Evolutionary conservation across 768 basidiomycete genomes (phyloP).

Genomic region (Suillus clintonianus): DNA sequence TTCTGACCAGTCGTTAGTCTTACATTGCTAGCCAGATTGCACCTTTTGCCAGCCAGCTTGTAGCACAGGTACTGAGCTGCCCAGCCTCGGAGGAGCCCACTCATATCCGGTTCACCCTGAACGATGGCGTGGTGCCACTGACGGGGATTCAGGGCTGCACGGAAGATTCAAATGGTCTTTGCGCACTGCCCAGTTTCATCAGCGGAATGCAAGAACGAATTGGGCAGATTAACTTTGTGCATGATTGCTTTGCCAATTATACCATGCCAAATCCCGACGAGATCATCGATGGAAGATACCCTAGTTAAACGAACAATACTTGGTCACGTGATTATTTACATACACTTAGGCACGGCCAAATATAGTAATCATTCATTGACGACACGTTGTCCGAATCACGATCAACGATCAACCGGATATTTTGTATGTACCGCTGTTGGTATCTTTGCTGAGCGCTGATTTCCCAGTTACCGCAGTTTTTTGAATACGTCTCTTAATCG

Average conservation of each 20-base stretch:
- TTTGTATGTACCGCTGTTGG: too few species aligned
- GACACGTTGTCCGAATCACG: too few species aligned
- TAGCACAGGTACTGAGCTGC: conserved; percentile 47
- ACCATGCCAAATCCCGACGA: conserved; percentile 42
- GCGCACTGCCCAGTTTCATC: conserved; percentile 42
- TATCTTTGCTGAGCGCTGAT: not conserved
- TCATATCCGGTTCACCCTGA: conserved; percentile 47
- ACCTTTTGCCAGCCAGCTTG: conserved; percentile 51
- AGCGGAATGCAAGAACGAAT: conserved; percentile 38
- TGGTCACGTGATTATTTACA: not conserved
- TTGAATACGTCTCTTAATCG: too few species aligned
- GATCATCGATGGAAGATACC: conserved; percentile 39
- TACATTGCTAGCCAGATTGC: conserved; percentile 44
- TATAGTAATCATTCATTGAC: too few species aligned
- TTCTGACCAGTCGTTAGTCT: conserved; percentile 18
- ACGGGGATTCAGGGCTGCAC: conserved; percentile 44
- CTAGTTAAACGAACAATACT: conserved; percentile 7
- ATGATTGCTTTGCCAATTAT: conserved; percentile 49
- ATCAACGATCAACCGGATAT: too few species aligned
- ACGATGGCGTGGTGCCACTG: conserved; percentile 51
- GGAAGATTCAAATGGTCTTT: conserved; percentile 43
- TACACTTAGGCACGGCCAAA: too few species aligned
- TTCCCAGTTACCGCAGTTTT: not conserved
- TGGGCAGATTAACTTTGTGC: conserved; percentile 40
- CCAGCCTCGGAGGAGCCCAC: conserved; percentile 25